Conservation (phyloP, 306 rosid genomes). For the Casuarina cunninghamiana region DNA sequence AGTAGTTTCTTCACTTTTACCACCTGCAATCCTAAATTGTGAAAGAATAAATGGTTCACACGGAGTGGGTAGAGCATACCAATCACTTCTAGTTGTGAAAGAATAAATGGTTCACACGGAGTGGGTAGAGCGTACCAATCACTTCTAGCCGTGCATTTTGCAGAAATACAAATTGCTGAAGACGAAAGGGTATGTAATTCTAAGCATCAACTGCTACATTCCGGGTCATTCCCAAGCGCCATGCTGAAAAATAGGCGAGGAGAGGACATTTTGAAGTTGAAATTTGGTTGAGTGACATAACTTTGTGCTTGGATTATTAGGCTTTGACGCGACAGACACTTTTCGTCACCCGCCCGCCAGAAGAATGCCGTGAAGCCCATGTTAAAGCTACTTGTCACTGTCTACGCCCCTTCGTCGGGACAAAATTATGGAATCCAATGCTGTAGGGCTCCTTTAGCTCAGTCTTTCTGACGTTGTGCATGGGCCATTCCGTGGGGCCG, state of each 20-base stretch:
- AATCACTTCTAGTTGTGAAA: neutral
- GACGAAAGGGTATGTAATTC: slow-evolving; percentile 7
- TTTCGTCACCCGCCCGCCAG: neutral
- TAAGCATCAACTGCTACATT: neutral
- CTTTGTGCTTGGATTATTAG: neutral
- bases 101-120: no score
- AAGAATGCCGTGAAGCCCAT: slow-evolving; percentile 14
- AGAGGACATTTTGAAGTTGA: slow-evolving; percentile 14
- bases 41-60: no score
- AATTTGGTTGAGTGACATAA: neutral
- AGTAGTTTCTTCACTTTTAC: no score
- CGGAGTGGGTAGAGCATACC: neutral
- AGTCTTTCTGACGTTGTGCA: neutral
- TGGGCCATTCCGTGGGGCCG: slow-evolving; percentile 26
- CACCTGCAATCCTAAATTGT: no score
- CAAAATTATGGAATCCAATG: slow-evolving; percentile 56
- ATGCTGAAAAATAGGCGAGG: slow-evolving; percentile 4
- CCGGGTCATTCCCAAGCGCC: neutral
- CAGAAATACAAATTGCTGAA: slow-evolving; percentile 24
- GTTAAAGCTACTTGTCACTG: slow-evolving; percentile 32
- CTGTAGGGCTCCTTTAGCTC: slow-evolving; percentile 27
- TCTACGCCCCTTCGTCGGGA: slow-evolving; percentile 17
- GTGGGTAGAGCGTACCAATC: neutral
- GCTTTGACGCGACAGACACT: neutral
- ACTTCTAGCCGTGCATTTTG: neutral